A percentile compares a stretch with the other conserved stretches of the same genome.
phyloP scores from a whole-genome alignment of 2,329 filamentous ascomycete genomes.

The Cladosporium sphaerospermum region DNA sequence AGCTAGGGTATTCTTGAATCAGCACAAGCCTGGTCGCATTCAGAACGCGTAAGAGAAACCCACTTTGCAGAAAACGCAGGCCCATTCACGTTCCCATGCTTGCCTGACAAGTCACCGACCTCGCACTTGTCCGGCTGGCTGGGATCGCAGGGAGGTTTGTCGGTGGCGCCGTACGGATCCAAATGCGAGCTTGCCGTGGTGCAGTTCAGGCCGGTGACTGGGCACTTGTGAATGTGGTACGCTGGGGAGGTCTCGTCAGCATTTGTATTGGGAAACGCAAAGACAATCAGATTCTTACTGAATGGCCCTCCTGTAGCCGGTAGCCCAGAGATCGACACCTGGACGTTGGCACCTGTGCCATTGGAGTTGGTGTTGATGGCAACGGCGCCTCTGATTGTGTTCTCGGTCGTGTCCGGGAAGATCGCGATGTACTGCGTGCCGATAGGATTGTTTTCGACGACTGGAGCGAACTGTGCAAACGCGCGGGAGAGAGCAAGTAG shows the following conservation, averaged over 20 bases:
- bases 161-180: conserved; percentile 38
- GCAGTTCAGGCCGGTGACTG: conserved; percentile 40
- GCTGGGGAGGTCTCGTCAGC: conserved; percentile 21
- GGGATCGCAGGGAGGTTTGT: conserved; percentile 33
- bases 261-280: too few species aligned
- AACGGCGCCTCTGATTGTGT: conserved; percentile 31
- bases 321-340: conserved; percentile 36
- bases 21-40: too few species aligned
- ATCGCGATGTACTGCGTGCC: conserved; percentile 35
- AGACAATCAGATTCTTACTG: conserved; percentile 24
- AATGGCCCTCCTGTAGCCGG: conserved; percentile 39
- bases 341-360: conserved; percentile 36
- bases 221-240: conserved; percentile 42
- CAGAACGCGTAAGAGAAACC: too few species aligned
- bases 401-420: conserved; percentile 30
- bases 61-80: too few species aligned
- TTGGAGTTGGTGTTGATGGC: conserved; percentile 27
- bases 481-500: not conserved
- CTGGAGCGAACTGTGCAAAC: conserved; percentile 25
- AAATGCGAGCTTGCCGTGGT: conserved; percentile 36
- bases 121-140: conserved; percentile 35
- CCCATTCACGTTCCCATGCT: conserved; percentile 35
- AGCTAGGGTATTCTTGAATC: conserved; percentile 20
- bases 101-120: conserved; percentile 42
- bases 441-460: conserved; percentile 32